Conservation (phyloP, 805 yeast genomes). For the Phaffomyces thermotolerans region DNA sequence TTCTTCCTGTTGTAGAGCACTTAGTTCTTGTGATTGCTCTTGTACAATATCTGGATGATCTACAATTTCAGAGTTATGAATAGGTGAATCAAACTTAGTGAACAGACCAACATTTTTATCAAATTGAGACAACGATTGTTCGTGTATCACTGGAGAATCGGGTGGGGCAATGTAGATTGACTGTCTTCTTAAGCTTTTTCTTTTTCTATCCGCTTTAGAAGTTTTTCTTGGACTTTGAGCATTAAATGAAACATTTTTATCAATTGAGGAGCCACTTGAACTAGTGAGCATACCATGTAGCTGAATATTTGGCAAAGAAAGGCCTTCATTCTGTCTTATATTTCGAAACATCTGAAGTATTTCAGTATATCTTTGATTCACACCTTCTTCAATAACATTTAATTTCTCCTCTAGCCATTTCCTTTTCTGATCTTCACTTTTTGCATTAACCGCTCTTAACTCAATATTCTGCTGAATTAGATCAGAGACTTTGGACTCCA, state of each 20-base stretch:
- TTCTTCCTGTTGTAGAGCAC: constrained; percentile 4
- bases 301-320: constrained; percentile 18
- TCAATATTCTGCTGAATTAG: constrained; percentile 43
- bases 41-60: too few relatives aligned
- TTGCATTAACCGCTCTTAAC: constrained; percentile 31
- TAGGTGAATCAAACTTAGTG: background rate
- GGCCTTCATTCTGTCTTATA: constrained; percentile 35
- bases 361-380: constrained; percentile 37
- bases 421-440: constrained; percentile 25
- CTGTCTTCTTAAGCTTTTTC: constrained; percentile 35
- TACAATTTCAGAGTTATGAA: background rate
- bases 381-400: constrained; percentile 32
- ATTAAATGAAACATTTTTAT: constrained; percentile 21
- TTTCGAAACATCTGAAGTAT: constrained; percentile 35
- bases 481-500: constrained; percentile 45
- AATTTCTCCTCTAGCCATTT: constrained; percentile 32
- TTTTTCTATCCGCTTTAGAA: constrained; percentile 24
- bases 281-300: constrained; percentile 2
- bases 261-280: constrained; percentile 4
- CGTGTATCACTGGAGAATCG: constrained; percentile 7
- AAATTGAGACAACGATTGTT: constrained; percentile 3
- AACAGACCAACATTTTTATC: constrained; percentile 4
- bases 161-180: constrained; percentile 30
- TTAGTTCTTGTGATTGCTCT: too few relatives aligned
- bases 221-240: constrained; percentile 19